Evolutionary conservation across 2,329 filamentous ascomycete species (phyloP).

Genomic region (Dothiorella sarmentorum): DNA sequence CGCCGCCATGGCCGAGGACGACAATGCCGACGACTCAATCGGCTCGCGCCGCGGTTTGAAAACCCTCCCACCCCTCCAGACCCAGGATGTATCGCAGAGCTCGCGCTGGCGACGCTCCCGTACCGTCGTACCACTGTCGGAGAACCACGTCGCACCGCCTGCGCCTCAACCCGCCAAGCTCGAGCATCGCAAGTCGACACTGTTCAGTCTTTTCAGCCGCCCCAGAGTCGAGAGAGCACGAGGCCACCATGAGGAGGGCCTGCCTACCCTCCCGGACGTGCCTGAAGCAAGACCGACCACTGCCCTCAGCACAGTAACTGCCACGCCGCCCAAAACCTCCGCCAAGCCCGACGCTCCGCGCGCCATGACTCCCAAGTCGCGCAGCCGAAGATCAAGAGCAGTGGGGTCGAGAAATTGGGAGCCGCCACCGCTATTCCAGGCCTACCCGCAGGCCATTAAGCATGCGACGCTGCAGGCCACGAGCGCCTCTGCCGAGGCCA

Average conservation of each 20-base stretch:
- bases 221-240: slow-evolving; percentile 48
- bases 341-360: background rate
- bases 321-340: background rate
- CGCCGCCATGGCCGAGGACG: slow-evolving; percentile 26
- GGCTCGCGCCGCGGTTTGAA: slow-evolving; percentile 25
- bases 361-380: slow-evolving; percentile 3
- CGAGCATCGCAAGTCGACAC: slow-evolving; percentile 38
- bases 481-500: slow-evolving; percentile 63
- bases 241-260: slow-evolving; percentile 44
- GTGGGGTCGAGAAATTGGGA: slow-evolving; percentile 39
- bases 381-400: background rate
- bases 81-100: slow-evolving; percentile 23
- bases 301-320: slow-evolving; percentile 11
- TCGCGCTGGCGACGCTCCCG: slow-evolving; percentile 38
- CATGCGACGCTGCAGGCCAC: slow-evolving; percentile 68
- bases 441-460: slow-evolving; percentile 78
- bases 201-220: slow-evolving; percentile 49
- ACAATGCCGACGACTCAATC: slow-evolving; percentile 22
- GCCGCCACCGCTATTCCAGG: slow-evolving; percentile 75
- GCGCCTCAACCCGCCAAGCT: slow-evolving; percentile 24
- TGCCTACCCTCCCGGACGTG: slow-evolving; percentile 31
- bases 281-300: slow-evolving; percentile 21
- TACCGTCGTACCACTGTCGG: slow-evolving; percentile 25
- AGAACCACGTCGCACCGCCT: slow-evolving; percentile 4
- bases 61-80: slow-evolving; percentile 23